phyloP scores from a whole-genome alignment of 129 eudicot species.

The carrot (Daucus carota) region DH1_v3.0 NC_030384.2:42044001-42044500 shows the following conservation, averaged over 20 bases:
- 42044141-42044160: not conserved
- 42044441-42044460: constrained; percentile 74
- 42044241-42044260: not conserved
- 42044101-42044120: not conserved
- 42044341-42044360: constrained; percentile 18
- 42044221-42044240: not conserved
- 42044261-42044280: not conserved
- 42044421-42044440: constrained; percentile 43
- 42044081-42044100: not conserved
- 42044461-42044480: constrained; percentile 79
- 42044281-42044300: constrained; percentile 15
- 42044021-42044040: not conserved
- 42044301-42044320: not conserved
- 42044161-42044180: not conserved
- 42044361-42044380: constrained; percentile 39
- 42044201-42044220: not conserved
- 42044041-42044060: not conserved
- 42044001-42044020: not conserved
- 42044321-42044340: constrained; percentile 23
- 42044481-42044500: constrained; percentile 89
- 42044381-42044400: constrained; percentile 50
- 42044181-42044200: not conserved
- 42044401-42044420: constrained; percentile 47
- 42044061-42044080: not conserved
- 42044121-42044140: not conserved